Base-by-base conservation (phyloP, 768 basidiomycete species). In the Pulveroboletus sp. region DNA sequence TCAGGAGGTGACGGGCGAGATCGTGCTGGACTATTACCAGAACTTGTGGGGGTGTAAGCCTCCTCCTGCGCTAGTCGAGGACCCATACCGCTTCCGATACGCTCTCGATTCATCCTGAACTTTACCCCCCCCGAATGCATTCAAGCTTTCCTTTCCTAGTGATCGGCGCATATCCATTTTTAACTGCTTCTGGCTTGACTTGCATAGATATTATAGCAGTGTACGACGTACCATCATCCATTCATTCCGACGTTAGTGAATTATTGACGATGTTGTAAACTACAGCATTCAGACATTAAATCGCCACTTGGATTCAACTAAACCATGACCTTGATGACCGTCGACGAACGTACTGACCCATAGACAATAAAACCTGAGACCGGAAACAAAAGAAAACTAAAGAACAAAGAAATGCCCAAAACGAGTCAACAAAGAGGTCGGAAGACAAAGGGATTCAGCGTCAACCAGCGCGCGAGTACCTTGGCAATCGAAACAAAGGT, bases 31-130 rank as follows among this genome's bases (percentile, higher is more conserved):
- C 4, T 52, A 57, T 27, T 68, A 67, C 45, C 53, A 54, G 37
- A 54, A 33, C 15, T 51, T 66, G 39, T 70, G 69, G 68, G 66
- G 61, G 3, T 51, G 50, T 24, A 30, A 6, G 21, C 62, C 64
- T 2, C 32, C 53, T 7, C 26, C 39, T 28, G 43, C 33, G 10
- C 31, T 64, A n/a, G 46, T 33, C n/a, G 43, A 50, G 39, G 27
- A 40, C 27, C 44, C 38, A 2, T 37, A 42, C 18, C 32, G n/a
- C 36, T 48, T 62, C 14, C 43, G 21, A 24, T 32, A 24, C 21
- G 27, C 11, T 17, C 40, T 18, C 17, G 36, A 56, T 49, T 40
- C 31, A 1, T 44, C 37, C 24, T 55, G 0, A 17, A 14, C 0
- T 24, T 24, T 10, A 31, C 9, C 39, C 5, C 15, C 15, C 32